Conservation (phyloP, 345 rosid genomes). For the Firmiana major region DNA sequence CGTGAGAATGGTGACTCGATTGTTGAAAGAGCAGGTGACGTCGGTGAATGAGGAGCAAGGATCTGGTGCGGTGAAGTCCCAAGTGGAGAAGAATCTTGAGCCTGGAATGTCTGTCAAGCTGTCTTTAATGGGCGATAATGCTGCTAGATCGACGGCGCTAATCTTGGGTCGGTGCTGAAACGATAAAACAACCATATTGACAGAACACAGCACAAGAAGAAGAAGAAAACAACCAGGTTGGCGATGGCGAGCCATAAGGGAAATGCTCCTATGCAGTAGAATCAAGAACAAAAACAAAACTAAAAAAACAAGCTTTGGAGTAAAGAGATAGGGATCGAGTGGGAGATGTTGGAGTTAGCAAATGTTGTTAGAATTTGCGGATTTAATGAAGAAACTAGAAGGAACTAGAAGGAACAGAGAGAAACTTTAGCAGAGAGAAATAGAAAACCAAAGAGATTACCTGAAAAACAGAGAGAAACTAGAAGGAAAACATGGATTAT, state of each 20-base stretch:
- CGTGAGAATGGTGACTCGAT: slow-evolving; percentile 37
- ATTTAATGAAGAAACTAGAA: too few relatives aligned
- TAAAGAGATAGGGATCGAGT: neutral
- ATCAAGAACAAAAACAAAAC: too few relatives aligned
- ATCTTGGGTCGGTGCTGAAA: slow-evolving; percentile 15
- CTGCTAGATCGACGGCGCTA: slow-evolving; percentile 31
- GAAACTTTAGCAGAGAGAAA: too few relatives aligned
- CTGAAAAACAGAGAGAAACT: slow-evolving; percentile 39
- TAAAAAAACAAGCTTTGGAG: neutral
- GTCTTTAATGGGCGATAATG: slow-evolving; percentile 38
- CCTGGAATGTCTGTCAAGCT: slow-evolving; percentile 57
- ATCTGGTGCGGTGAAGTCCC: slow-evolving; percentile 48
- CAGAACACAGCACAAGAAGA: neutral
- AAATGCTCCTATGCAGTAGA: neutral
- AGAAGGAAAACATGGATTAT: slow-evolving; percentile 35
- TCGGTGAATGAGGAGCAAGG: slow-evolving; percentile 63
- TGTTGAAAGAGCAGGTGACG: slow-evolving; percentile 39
- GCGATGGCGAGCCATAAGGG: neutral
- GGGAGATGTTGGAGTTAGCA: slow-evolving; percentile 40
- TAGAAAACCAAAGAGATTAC: slow-evolving; percentile 41
- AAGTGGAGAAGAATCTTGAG: slow-evolving; percentile 47
- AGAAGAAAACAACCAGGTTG: neutral
- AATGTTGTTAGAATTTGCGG: slow-evolving; percentile 72
- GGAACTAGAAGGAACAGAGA: too few relatives aligned
- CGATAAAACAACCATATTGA: neutral